These are phyloP conservation scores for Agaricus bisporus DNA, from an alignment of 768 basidiomycete genomes.

Conservation along the genomic window DNA sequence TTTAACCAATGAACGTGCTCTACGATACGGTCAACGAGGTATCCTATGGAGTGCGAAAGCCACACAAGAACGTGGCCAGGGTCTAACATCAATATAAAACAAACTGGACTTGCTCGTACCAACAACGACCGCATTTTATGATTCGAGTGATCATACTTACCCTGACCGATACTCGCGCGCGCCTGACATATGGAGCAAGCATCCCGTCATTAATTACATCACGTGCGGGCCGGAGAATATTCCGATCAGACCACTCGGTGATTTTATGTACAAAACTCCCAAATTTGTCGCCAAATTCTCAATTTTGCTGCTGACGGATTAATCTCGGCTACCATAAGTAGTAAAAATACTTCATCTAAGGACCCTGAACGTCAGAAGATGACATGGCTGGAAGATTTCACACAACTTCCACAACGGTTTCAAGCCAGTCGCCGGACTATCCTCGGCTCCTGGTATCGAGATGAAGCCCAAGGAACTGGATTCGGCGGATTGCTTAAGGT, in stretches of 20 bases:
- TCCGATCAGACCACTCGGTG: slow-evolving; percentile 12
- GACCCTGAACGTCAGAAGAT: slow-evolving; percentile 16
- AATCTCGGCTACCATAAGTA: slow-evolving; percentile 20
- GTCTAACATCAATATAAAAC: no score
- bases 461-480: slow-evolving; percentile 32
- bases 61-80: no score
- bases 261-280: not conserved
- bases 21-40: no score
- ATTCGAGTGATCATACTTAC: no score
- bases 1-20: no score
- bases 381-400: slow-evolving; percentile 17
- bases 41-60: no score
- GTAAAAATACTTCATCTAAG: slow-evolving; percentile 17
- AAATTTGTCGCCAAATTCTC: slow-evolving; percentile 17
- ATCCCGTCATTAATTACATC: not conserved
- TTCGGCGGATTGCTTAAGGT: slow-evolving; percentile 35
- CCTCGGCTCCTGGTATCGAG: slow-evolving; percentile 31
- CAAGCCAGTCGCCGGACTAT: slow-evolving; percentile 34
- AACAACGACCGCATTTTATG: no score
- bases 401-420: slow-evolving; percentile 14
- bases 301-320: slow-evolving; percentile 23
- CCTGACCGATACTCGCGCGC: no score
- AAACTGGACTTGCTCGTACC: no score
- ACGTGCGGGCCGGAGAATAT: slow-evolving; percentile 21
- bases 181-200: slow-evolving; percentile 6